Base-by-base conservation (phyloP, 176 grass and related monocot genomes). In the barley (Hordeum vulgare) region DNA sequence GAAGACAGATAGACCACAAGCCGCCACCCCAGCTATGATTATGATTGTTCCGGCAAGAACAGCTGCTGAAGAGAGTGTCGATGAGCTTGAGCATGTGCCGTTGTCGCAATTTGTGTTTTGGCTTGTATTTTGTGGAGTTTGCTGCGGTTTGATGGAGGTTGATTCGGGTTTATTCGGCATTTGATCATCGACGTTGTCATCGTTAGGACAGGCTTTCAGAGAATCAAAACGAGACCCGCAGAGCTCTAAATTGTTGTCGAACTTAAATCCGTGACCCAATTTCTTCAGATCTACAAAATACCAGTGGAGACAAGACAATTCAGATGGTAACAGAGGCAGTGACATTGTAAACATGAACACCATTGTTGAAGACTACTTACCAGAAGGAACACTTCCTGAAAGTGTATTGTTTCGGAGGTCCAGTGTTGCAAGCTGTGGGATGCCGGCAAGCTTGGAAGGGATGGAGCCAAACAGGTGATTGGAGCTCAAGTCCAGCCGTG, bases 381-480 rank as follows among this genome's bases (percentile, higher is more conserved):
- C 93, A 57, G 89, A 84, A 69, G 93, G 89, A 39, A 98, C 89
- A 68, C 44, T 94, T 83, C 96, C 91, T 65, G 96, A 94, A 53
- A 98, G 89, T 6, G 87, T 85, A 61, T 92, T 98, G 69, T 90
- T 96, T 41, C 69, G 84, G 54, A 98, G 82, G 49, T 95, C 87
- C 20, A 98, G 44, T 3, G 89, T 69, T 24, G 57, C 75, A 13
- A 98, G 81, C 23, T 79, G 76, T 73, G 87, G 84, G 11, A 92
- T 90, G 9, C 82, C 85, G 11, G 80, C 80, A 56, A 98, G 79
- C 44, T 94, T 98, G 12, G 80, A 78, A 71, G 96, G 93, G 28
- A 98, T 90, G 1, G 91, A 98, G 26, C 96, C 89, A 11, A 98
- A 96, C 51, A 98, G 83, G 8, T 20, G 40, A 29, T 98, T 98